Conservation (phyloP, 2,329 filamentous ascomycete genomes). For the Teratosphaeria epicoccoides region DNA sequence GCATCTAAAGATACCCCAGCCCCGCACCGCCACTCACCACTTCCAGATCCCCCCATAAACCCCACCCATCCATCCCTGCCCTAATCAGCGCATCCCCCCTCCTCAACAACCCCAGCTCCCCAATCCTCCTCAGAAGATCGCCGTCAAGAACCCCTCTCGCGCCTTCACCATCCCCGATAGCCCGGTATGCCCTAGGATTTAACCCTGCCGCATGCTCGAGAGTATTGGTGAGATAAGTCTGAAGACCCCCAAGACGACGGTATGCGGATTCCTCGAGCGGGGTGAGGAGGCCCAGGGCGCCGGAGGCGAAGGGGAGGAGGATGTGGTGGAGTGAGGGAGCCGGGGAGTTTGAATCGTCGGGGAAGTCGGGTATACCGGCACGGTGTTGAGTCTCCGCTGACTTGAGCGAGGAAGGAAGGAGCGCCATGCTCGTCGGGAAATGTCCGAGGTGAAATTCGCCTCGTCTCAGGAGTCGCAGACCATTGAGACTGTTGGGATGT, state of each 20-base stretch:
- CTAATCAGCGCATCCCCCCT: neutral
- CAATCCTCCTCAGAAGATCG: constrained; percentile 61
- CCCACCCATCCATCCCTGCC: constrained; percentile 43
- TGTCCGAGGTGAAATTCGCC: constrained; percentile 83
- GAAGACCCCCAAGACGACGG: constrained; percentile 69
- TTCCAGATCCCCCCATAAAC: constrained; percentile 60
- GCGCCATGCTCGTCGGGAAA: constrained; percentile 60
- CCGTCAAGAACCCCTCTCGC: constrained; percentile 68
- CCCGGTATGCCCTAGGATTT: constrained; percentile 71
- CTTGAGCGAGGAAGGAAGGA: constrained; percentile 55
- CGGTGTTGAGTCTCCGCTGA: constrained; percentile 30
- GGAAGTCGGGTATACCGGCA: constrained; percentile 5
- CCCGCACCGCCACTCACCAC: constrained; percentile 52
- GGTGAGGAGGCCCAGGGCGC: constrained; percentile 64
- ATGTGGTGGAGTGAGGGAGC: constrained; percentile 37
- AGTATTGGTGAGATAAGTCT: constrained; percentile 65
- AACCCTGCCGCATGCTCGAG: constrained; percentile 68
- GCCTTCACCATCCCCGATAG: constrained; percentile 33
- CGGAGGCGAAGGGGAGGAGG: constrained; percentile 64
- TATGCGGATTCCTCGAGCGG: constrained; percentile 72
- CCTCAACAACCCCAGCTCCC: constrained; percentile 53
- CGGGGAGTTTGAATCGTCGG: neutral
- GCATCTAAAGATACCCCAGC: constrained; percentile 36
- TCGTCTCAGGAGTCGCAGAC: constrained; percentile 74
- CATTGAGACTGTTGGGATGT: constrained; percentile 85